phyloP scores from a whole-genome alignment of 768 basidiomycete genomes.

The Kwoniella bestiolae region DNA sequence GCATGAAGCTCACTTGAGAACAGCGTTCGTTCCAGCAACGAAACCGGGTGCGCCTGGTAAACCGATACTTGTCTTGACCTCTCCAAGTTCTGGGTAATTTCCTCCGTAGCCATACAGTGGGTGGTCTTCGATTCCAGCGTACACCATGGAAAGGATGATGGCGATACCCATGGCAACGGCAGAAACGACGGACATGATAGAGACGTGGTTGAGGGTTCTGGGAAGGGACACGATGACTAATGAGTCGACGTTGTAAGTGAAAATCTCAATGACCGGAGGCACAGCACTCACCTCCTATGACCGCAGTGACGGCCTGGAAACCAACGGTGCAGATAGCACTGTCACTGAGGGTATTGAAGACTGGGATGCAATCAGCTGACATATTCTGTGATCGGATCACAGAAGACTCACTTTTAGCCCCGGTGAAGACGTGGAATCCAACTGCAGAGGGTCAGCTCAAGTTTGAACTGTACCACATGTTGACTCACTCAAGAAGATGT shows the following conservation, averaged over 20 bases:
- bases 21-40: constrained; percentile 47
- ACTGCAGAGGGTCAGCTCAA: constrained; percentile 18
- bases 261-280: not conserved
- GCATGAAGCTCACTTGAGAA: constrained; percentile 40
- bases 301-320: constrained; percentile 49
- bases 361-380: constrained; percentile 17
- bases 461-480: not conserved
- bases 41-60: constrained; percentile 42
- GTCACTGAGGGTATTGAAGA: constrained; percentile 51
- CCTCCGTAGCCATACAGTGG: constrained; percentile 52
- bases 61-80: constrained; percentile 42
- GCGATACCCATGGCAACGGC: constrained; percentile 50
- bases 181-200: constrained; percentile 48
- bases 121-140: constrained; percentile 45
- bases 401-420: constrained; percentile 40
- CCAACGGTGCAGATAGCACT: constrained; percentile 44
- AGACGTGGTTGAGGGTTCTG: constrained; percentile 51
- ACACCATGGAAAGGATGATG: constrained; percentile 50
- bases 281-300: constrained; percentile 44
- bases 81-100: constrained; percentile 47
- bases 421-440: constrained; percentile 51
- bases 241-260: not conserved
- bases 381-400: not conserved
- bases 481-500: constrained; percentile 59
- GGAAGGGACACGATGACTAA: constrained; percentile 50